Evolutionary conservation across 306 rosid species (phyloP).

Genomic region (Vigna angularis): DNA sequence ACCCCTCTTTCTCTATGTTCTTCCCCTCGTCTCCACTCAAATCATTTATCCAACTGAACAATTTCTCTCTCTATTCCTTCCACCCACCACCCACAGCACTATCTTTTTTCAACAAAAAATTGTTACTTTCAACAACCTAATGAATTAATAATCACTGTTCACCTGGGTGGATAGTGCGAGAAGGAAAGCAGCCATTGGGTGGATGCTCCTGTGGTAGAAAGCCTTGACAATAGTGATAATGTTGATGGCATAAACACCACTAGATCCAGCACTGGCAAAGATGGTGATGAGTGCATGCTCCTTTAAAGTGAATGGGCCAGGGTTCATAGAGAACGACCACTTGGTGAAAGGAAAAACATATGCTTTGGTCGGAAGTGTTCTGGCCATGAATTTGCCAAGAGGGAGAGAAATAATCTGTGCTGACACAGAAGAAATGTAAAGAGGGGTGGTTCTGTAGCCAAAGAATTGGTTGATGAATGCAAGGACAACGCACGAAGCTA

Average conservation of each 20-base stretch:
- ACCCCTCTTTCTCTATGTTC: not conserved
- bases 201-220: slow-evolving; percentile 67
- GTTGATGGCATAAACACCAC: slow-evolving; percentile 73
- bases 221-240: slow-evolving; percentile 86
- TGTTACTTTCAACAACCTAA: not conserved
- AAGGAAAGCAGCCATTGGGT: slow-evolving; percentile 69
- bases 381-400: slow-evolving; percentile 86
- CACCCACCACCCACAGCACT: too few relatives aligned
- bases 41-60: not conserved
- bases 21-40: not conserved
- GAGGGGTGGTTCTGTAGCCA: slow-evolving; percentile 66
- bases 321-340: slow-evolving; percentile 72
- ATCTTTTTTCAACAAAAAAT: not conserved
- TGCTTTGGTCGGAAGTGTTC: slow-evolving; percentile 55
- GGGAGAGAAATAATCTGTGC: slow-evolving; percentile 82
- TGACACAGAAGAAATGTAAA: slow-evolving; percentile 61
- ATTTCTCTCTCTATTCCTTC: not conserved
- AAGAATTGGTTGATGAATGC: slow-evolving; percentile 83
- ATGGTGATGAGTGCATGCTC: slow-evolving; percentile 90
- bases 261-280: slow-evolving; percentile 74
- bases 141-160: not conserved
- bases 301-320: slow-evolving; percentile 81
- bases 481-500: slow-evolving; percentile 64
- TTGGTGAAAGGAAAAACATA: slow-evolving; percentile 62
- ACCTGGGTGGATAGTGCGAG: slow-evolving; percentile 87